Conservation (phyloP, 129 eudicot species). For the Pittosporum tobira region DNA sequence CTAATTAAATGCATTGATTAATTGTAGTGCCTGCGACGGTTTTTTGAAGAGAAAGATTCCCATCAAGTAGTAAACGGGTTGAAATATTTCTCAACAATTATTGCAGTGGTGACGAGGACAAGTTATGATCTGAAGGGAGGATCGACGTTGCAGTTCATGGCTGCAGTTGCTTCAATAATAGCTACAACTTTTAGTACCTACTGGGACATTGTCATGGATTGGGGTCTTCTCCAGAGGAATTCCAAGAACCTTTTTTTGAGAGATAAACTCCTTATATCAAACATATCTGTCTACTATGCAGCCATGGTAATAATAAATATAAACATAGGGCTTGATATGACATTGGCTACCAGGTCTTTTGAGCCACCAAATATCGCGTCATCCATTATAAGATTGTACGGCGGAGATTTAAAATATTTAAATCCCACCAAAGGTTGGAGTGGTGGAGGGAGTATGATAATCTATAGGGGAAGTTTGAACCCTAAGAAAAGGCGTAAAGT, state of each 20-base stretch:
- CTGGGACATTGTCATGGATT: constrained; percentile 69
- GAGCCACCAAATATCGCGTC: too few species aligned
- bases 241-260: constrained; percentile 61
- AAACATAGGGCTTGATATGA: too few species aligned
- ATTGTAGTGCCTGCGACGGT: constrained; percentile 57
- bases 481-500: too few species aligned
- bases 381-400: too few species aligned
- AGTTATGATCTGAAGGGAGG: constrained; percentile 20
- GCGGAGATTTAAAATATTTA: too few species aligned
- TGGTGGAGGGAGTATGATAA: too few species aligned
- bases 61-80: constrained; percentile 44
- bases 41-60: constrained; percentile 40
- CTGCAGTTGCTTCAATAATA: constrained; percentile 36
- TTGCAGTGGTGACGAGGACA: constrained; percentile 51
- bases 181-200: constrained; percentile 56
- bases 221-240: constrained; percentile 50
- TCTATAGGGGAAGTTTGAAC: too few species aligned
- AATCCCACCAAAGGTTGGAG: too few species aligned
- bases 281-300: constrained; percentile 37
- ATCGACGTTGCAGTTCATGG: constrained; percentile 25
- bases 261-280: constrained; percentile 50
- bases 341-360: too few species aligned
- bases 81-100: constrained; percentile 53
- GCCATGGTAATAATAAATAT: constrained; percentile 43
- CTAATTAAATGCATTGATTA: too few species aligned